Evolutionary conservation across 1,284 basidiomycete genomes (phyloP).

Genomic region (Puccinia horiana): DNA sequence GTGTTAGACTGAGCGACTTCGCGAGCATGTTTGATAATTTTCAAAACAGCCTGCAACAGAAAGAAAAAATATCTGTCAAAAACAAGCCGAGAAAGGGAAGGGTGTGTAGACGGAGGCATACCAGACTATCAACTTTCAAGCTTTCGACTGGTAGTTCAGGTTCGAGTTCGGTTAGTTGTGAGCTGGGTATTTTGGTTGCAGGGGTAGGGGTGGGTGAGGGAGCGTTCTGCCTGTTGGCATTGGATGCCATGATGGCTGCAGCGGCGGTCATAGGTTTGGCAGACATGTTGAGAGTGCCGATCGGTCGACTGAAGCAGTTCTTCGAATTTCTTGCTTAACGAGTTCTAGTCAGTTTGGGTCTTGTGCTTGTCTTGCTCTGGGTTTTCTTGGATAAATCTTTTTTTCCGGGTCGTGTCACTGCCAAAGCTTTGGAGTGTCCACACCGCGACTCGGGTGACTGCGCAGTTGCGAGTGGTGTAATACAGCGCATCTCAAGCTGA

Average conservation of each 20-base stretch:
- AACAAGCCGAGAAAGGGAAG: background rate
- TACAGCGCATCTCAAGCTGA: no score
- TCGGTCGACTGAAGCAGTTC: background rate
- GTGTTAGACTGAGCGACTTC: slow-evolving; percentile 66
- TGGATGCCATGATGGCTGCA: slow-evolving; percentile 58
- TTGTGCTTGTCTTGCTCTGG: background rate
- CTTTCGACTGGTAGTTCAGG: slow-evolving; percentile 74
- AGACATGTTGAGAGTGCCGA: background rate
- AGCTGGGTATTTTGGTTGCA: slow-evolving; percentile 76
- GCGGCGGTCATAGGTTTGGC: slow-evolving; percentile 64
- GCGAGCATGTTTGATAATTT: slow-evolving; percentile 76
- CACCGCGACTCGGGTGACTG: no score
- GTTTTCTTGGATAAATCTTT: background rate
- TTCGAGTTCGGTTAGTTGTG: slow-evolving; percentile 85
- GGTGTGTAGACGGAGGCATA: slow-evolving; percentile 60
- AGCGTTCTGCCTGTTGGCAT: slow-evolving; percentile 20
- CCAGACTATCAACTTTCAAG: slow-evolving; percentile 81
- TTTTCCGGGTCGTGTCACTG: background rate
- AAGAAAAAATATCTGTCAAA: background rate
- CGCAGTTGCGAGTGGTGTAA: no score
- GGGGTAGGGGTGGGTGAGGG: slow-evolving; percentile 55
- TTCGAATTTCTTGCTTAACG: background rate
- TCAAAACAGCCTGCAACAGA: slow-evolving; percentile 75
- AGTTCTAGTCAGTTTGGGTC: background rate
- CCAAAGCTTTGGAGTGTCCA: background rate